Evolutionary conservation across 768 basidiomycete genomes (phyloP).

Genomic region (Ephemerocybe angulata): DNA sequence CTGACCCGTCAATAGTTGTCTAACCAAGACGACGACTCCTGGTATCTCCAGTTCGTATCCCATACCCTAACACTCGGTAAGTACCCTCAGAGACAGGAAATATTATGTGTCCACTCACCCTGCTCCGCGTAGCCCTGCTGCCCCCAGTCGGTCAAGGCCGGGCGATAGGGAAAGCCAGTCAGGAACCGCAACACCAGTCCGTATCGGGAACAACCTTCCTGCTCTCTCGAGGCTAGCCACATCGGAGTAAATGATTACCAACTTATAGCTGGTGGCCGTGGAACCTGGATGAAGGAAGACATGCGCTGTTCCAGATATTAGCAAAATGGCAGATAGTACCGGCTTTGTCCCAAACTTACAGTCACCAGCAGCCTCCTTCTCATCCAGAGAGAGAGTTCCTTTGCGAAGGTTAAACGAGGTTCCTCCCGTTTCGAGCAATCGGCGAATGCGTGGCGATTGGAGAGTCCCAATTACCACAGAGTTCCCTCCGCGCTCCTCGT

Average conservation of each 20-base stretch:
- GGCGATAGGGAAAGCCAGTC: constrained; percentile 71
- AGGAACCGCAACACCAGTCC: constrained; percentile 74
- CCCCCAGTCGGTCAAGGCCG: constrained; percentile 53
- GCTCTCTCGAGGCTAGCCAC: constrained; percentile 60
- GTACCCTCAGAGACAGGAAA: neutral
- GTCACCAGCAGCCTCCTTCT: constrained; percentile 28
- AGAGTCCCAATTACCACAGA: constrained; percentile 55
- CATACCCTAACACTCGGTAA: constrained; percentile 17
- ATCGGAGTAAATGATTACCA: constrained; percentile 64
- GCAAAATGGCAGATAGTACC: neutral
- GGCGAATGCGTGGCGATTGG: constrained; percentile 28
- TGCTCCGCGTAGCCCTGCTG: constrained; percentile 71
- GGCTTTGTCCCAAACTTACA: neutral
- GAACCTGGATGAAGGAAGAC: constrained; percentile 64
- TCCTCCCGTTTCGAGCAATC: constrained; percentile 27
- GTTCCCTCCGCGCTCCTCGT: constrained; percentile 44
- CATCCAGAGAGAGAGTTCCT: constrained; percentile 23
- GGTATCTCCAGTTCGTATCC: constrained; percentile 28
- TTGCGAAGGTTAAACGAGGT: constrained; percentile 32
- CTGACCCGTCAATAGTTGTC: too few species aligned
- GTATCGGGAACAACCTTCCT: constrained; percentile 72
- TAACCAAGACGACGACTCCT: neutral
- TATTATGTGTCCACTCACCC: constrained; percentile 48
- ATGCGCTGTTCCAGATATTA: neutral
- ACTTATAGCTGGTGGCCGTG: constrained; percentile 22